Base-by-base conservation (phyloP, 2,329 filamentous ascomycete species). In the Penicillium nordicum region DNA sequence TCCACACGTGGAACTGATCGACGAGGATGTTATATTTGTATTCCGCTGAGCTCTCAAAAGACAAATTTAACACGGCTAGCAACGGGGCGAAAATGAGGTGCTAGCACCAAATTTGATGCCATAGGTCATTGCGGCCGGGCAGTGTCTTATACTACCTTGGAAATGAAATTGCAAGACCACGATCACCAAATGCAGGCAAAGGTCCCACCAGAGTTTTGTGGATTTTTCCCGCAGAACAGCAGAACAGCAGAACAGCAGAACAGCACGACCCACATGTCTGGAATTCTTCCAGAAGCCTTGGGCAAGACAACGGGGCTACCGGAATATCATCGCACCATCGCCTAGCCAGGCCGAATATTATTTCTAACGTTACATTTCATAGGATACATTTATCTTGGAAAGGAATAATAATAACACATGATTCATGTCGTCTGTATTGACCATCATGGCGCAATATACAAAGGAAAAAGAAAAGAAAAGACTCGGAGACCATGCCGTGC, bases 101-200 rank as follows among this genome's bases (percentile, higher is more conserved):
- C 66, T 71, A 50, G 42, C 34, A 53, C 63, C 65, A 63, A 68
- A 62, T 65, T 25, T 70, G 68, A 63, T 68, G 67, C 68, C 69
- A 71, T 70, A 49, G 47, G 55, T 29, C 47, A 36, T 40, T 46
- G 42, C 55, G 54, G 37, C 61, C 57, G 54, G 50, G 52, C 55
- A 47, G 30, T 48, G 25, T 38, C 47, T 51, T 38, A 49, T 60
- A 34, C 36, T 55, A 63, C 62, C 50, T 44, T 55, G 44, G 37
- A 43, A 49, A 37, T 42, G 23, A 36, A 25, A 16, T 32, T 50
- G n/a, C 8, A 32, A 32, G 25, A 25, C 40, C 12, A 8, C 7
- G 5, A 25, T 29, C 34, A 18, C 46, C 47, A 41, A 36, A 29
- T 29, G 30, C 18, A 50, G 37, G 18, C 18, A 30, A 51, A 27